Base-by-base conservation (phyloP, 2,329 filamentous ascomycete genomes). In the Colletotrichum spaethianum region DNA sequence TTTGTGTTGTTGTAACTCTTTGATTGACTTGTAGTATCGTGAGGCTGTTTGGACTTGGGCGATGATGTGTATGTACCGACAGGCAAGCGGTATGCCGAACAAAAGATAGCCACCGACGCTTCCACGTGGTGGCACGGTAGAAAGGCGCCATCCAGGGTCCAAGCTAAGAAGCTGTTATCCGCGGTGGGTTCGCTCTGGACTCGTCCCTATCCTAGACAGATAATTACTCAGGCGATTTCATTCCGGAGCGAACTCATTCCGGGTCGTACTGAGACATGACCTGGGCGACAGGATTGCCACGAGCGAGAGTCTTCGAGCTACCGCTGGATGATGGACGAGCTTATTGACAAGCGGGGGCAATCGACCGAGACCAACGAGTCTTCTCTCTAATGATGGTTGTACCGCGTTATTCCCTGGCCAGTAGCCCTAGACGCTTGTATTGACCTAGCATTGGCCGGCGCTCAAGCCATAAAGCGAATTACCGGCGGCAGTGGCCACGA, bases 321-420 rank as follows among this genome's bases (percentile, higher is more conserved):
- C 18, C 28, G 28, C 31, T 23, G 28, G 26, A 26, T 11, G 23
- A 23, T 42, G 9, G 28, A 36, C 8, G 28, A 61, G 20, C 40
- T n/a, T 33, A 48, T 6, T n/a, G 20, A 23, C 26, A 3, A 28
- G 28, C 56, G 23, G 23, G 4, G 14, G 33, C 46, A 56, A 38
- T 33, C 42, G 50, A 33, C 20, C 31, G 20, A 20, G 6, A 48
- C 28, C 28, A 44, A 40, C 57, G 69, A 65, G 67, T 50, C 69
- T 68, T 59, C 64, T 63, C 26, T 52, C 14, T 18, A 20, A 26
- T 44, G 52, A 68, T 59, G 42, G n/a, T 72, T 36, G 50, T 36
- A 20, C 26, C 36, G 26, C 33, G 55, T 55, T 44, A 31, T 31
- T 12, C 36, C 42, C 4, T 36, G 26, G 36, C 26, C 36, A n/a